Base-by-base conservation (phyloP, 2,329 filamentous ascomycete genomes). In the Alternaria incomplexa region DNA sequence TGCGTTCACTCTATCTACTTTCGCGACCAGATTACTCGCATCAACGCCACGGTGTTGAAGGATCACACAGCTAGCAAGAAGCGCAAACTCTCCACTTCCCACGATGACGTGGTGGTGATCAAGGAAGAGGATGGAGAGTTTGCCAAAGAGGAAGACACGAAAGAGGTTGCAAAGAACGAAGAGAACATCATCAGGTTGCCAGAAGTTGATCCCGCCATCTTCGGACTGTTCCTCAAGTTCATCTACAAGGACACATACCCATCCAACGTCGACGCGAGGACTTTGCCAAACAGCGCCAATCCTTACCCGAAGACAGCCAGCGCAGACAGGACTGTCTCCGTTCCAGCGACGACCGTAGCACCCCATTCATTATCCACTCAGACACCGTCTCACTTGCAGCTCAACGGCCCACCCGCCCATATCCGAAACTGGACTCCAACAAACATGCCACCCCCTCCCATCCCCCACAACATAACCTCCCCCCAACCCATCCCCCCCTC, bases 171-270 rank as follows among this genome's bases (percentile, higher is more conserved):
- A 3, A 8, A 15, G 5, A n/a, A 53, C 12, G 23, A 40, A 28
- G 47, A 44, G 1, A 22, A 25, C 0, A 6, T 56, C 1, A 60
- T 72, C 22, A 48, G 23, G 4, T 47, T 71, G 3, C 36, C 57
- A 2, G 53, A 64, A 2, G 32, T 69, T 1, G 64, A 71, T 9
- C 65, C 63, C 4, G 10, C 5, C 1, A 64, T 68, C 48, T 73
- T 74, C 23, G 63, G 66, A 1, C 65, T 74, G 5, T 73, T 73
- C 47, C 58, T 74, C 1, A 60, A 56, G n/a, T 73, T 62, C 65
- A 64, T 72, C 0, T 74, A 72, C 53, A 64, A 62, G 10, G 68
- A 67, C n/a, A 13, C 9, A 20, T 73, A 71, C n/a, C 64, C 67
- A 10, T 17, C 47, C 4, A 50, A 26, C 12, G 52, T 70, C 11